Evolutionary conservation across 139 green algal genomes (phyloP), one percentile per base, ranked within the genome.

Genomic region (Chlorella sp.): DNA sequence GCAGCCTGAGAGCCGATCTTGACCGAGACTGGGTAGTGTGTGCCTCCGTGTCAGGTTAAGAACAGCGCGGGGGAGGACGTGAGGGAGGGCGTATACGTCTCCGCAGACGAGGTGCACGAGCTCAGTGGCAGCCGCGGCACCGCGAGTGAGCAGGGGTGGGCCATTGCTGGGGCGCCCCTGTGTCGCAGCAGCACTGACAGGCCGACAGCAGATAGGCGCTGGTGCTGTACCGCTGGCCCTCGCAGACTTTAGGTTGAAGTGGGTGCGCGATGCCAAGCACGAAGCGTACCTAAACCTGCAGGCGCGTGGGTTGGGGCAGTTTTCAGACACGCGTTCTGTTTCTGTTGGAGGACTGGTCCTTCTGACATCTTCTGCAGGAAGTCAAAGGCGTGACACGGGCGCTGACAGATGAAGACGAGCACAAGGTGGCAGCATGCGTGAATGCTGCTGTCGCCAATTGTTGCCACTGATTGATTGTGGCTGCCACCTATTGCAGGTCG

Each of bases 201-300:
- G n/a, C n/a, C n/a, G n/a, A n/a, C n/a, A n/a, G n/a, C n/a, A n/a
- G n/a, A n/a, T n/a, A n/a, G n/a, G n/a, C n/a, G n/a, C n/a, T n/a
- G n/a, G n/a, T n/a, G n/a, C n/a, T n/a, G n/a, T n/a, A n/a, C n/a
- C n/a, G n/a, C n/a, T n/a, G n/a, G n/a, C n/a, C n/a, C n/a, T 82
- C 2, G 91, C 91, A 3, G 83, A 95, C 67, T 92, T 95, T 65
- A 77, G 83, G 3, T 77, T 94, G 70, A 93, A 92, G 76, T 89
- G 84, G 84, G 43, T 46, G 11, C 73, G 72, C n/a, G 86, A 89
- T 50, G 62, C 36, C 48, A 80, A 72, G 58, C 65, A 84, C 15
- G 73, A 86, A 48, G 77, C 86, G 8, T 80, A 67, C 55, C 68
- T 95, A n/a, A 91, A 87, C n/a, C n/a, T n/a, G n/a, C n/a, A n/a